These are phyloP conservation scores for Ceratobasidium papillatum DNA, from an alignment of 1,284 basidiomycete species.

Conservation along the genomic window DNA sequence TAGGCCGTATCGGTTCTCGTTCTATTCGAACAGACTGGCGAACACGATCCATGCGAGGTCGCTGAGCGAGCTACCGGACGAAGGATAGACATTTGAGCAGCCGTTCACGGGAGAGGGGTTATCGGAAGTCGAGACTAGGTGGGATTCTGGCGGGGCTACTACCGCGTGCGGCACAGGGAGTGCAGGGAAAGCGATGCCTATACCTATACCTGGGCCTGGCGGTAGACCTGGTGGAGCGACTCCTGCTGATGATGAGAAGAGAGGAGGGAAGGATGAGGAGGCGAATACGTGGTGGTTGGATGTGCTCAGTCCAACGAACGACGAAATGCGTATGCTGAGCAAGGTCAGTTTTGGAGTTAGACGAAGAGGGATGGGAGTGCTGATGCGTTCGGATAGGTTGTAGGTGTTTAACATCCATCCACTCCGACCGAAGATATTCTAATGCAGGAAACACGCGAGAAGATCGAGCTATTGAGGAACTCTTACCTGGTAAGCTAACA, in stretches of 20 bases:
- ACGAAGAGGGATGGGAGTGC: not conserved
- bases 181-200: constrained; percentile 18
- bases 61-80: constrained; percentile 91
- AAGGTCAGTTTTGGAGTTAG: constrained; percentile 63
- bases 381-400: constrained; percentile 6
- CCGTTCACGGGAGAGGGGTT: constrained; percentile 72
- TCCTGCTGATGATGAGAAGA: constrained; percentile 8
- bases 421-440: constrained; percentile 97
- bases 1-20: constrained; percentile 96
- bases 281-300: constrained; percentile 98
- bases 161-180: constrained; percentile 22
- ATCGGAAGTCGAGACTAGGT: not conserved
- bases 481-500: constrained; percentile 91
- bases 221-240: not conserved
- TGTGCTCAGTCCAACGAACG: constrained; percentile 92
- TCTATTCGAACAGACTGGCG: constrained; percentile 95
- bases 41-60: constrained; percentile 96
- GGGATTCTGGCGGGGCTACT: not conserved
- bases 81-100: constrained; percentile 93
- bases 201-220: not conserved
- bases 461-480: constrained; percentile 98
- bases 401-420: constrained; percentile 98
- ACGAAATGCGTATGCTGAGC: constrained; percentile 97
- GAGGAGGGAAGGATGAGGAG: constrained; percentile 61
- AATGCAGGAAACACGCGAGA: constrained; percentile 99